Evolutionary conservation across 345 rosid species (phyloP), one percentile per base, ranked within the genome.

Genomic region (Aegle marmelos): DNA sequence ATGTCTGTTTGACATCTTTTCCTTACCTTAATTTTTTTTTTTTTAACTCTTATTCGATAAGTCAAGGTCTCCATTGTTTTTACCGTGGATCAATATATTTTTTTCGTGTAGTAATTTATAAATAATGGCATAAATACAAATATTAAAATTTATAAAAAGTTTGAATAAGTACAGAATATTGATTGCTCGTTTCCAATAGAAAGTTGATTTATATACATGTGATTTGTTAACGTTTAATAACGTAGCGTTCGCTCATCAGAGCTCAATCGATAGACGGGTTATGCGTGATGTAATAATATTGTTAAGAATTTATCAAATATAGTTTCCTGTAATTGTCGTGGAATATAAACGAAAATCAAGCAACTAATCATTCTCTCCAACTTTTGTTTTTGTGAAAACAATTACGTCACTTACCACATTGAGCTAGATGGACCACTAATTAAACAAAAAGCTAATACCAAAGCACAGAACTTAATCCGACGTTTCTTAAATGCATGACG

Each of bases 361-460:
- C 71, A 28, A 58, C 56, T 50, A 72, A 82, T 82, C 80, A 82
- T 67, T 79, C 72, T 72, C n/a, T 76, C 69, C 60, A 25, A 65
- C 65, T 66, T 41, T 61, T 68, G 3, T 53, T 25, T 21, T 31
- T 21, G 54, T 33, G 74, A 64, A 68, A 60, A 31, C 68, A 57
- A 66, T 66, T 48, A 10, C 63, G 59, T 59, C 60, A 45, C 31
- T 45, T 56, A 50, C 13, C 27, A 33, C 69, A 53, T 16, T 73
- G 69, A 68, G 68, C 60, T 60, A 72, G 22, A 53, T 53, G 45
- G 41, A 57, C 25, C 48, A 59, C 76, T 59, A 5, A 48, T 59
- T 1, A 24, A 60, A 31, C 57, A 53, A 53, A 53, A 53, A 17
- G 21, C 57, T 1, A 53, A 53, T n/a, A n/a, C 21, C 22, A 48